Conservation (phyloP, 2,329 filamentous ascomycete species). For the Chaetothyriales sp. region DNA sequence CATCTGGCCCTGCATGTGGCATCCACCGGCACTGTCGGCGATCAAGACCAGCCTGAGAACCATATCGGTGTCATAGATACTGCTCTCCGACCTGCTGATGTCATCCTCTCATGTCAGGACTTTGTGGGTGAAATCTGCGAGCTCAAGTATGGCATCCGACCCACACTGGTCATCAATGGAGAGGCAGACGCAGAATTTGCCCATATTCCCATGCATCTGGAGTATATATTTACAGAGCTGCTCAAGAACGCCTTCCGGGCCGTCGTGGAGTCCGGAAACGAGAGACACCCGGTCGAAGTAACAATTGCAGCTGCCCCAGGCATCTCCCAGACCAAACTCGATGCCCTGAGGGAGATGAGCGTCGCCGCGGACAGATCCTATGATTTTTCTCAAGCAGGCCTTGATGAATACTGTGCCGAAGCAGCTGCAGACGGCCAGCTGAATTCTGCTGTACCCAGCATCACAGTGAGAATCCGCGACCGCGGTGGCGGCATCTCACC, state of each 20-base stretch:
- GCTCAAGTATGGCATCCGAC: slow-evolving; percentile 81
- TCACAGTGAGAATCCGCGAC: slow-evolving; percentile 90
- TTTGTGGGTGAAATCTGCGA: slow-evolving; percentile 96
- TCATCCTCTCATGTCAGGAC: slow-evolving; percentile 69
- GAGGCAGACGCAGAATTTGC: slow-evolving; percentile 79
- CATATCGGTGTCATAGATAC: slow-evolving; percentile 97
- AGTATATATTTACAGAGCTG: slow-evolving; percentile 93
- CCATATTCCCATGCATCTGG: slow-evolving; percentile 86
- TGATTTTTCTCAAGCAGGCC: slow-evolving; percentile 15
- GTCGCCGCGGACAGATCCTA: slow-evolving; percentile 12
- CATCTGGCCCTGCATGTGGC: slow-evolving; percentile 79
- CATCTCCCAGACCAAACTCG: slow-evolving; percentile 23
- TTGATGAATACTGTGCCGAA: slow-evolving; percentile 15
- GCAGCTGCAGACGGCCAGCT: slow-evolving; percentile 11
- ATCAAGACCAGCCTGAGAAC: slow-evolving; percentile 29
- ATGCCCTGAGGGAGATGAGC: slow-evolving; percentile 12
- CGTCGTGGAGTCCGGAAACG: slow-evolving; percentile 69
- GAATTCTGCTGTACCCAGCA: slow-evolving; percentile 51
- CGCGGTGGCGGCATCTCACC: slow-evolving; percentile 86
- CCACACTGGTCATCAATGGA: slow-evolving; percentile 65
- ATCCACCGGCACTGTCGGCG: slow-evolving; percentile 54
- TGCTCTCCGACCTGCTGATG: slow-evolving; percentile 61
- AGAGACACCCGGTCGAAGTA: slow-evolving; percentile 69
- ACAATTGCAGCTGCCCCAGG: slow-evolving; percentile 66
- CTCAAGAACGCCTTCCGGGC: slow-evolving; percentile 95